Evolutionary conservation across 2,329 filamentous ascomycete genomes (phyloP).

Genomic region (Ceratocystis destructans): DNA sequence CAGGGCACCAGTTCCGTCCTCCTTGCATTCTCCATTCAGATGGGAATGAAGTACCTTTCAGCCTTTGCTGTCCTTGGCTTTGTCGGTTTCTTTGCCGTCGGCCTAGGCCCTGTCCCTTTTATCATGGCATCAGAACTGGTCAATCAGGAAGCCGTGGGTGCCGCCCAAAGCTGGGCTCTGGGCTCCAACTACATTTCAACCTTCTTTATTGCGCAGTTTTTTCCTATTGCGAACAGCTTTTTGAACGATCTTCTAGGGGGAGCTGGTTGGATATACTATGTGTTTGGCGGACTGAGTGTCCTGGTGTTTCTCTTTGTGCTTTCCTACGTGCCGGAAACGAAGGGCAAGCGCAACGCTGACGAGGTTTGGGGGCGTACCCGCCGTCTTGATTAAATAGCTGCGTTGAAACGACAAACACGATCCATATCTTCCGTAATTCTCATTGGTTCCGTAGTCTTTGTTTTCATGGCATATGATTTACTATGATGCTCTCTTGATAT

Average conservation of each 20-base stretch:
- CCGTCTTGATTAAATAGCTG: slow-evolving; percentile 34
- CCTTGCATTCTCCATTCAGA: slow-evolving; percentile 68
- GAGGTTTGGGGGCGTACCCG: slow-evolving; percentile 75
- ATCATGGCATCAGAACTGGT: slow-evolving; percentile 88
- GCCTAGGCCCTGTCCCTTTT: slow-evolving; percentile 86
- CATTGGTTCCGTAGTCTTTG: not conserved
- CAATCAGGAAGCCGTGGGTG: slow-evolving; percentile 76
- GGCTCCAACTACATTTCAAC: slow-evolving; percentile 82
- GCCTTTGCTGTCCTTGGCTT: slow-evolving; percentile 73
- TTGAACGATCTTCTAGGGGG: slow-evolving; percentile 52
- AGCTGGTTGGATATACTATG: slow-evolving; percentile 73
- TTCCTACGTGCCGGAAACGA: slow-evolving; percentile 71
- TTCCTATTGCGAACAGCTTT: slow-evolving; percentile 69
- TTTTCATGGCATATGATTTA: not conserved
- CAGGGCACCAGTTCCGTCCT: slow-evolving; percentile 68
- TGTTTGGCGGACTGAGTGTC: slow-evolving; percentile 67
- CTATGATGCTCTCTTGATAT: not conserved
- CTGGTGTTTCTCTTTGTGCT: slow-evolving; percentile 59
- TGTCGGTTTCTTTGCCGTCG: slow-evolving; percentile 78
- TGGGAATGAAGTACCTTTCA: slow-evolving; percentile 58
- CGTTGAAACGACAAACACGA: too few species aligned
- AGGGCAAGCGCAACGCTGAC: slow-evolving; percentile 66
- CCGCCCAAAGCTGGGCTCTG: slow-evolving; percentile 77
- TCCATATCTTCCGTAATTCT: not conserved
- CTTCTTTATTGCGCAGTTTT: slow-evolving; percentile 87